Conservation (phyloP, 768 basidiomycete species). For the Gloeostereum incarnatum region DNA sequence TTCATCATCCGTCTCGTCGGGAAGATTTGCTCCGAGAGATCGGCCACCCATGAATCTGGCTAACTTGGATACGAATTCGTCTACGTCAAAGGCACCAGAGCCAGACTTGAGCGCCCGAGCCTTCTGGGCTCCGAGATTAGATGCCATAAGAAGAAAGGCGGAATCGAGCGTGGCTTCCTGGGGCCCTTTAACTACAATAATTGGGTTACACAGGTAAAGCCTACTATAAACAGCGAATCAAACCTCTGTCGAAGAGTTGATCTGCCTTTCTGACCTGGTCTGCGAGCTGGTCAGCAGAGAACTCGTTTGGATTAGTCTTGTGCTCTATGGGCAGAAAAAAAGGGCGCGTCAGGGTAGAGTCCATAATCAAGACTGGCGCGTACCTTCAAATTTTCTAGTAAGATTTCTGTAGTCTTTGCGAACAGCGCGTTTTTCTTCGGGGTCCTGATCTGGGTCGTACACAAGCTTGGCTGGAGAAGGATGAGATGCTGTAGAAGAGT, state of each 20-base stretch:
- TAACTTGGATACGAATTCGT: constrained; percentile 79
- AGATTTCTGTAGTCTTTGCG: constrained; percentile 67
- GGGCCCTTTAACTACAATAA: constrained; percentile 58
- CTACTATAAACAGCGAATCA: constrained; percentile 5
- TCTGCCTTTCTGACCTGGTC: constrained; percentile 50
- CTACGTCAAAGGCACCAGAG: constrained; percentile 81
- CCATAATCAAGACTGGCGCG: neutral
- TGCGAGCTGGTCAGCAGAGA: constrained; percentile 45
- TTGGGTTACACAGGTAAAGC: neutral
- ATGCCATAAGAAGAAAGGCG: constrained; percentile 63
- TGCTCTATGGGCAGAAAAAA: constrained; percentile 29
- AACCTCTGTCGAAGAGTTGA: constrained; percentile 56
- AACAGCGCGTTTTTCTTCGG: constrained; percentile 66
- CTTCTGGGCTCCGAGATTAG: constrained; percentile 74
- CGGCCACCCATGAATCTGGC: constrained; percentile 71
- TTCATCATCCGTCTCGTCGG: constrained; percentile 35
- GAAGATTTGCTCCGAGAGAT: constrained; percentile 32
- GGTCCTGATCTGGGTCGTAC: constrained; percentile 83
- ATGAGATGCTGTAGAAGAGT: neutral
- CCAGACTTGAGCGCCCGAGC: constrained; percentile 90
- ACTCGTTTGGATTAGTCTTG: constrained; percentile 37
- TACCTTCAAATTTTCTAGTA: constrained; percentile 57
- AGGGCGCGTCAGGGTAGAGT: neutral
- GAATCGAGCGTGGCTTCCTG: constrained; percentile 92
- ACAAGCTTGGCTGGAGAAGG: constrained; percentile 8